Base-by-base conservation (phyloP, 768 basidiomycete species). In the Mycena epipterygia region DNA sequence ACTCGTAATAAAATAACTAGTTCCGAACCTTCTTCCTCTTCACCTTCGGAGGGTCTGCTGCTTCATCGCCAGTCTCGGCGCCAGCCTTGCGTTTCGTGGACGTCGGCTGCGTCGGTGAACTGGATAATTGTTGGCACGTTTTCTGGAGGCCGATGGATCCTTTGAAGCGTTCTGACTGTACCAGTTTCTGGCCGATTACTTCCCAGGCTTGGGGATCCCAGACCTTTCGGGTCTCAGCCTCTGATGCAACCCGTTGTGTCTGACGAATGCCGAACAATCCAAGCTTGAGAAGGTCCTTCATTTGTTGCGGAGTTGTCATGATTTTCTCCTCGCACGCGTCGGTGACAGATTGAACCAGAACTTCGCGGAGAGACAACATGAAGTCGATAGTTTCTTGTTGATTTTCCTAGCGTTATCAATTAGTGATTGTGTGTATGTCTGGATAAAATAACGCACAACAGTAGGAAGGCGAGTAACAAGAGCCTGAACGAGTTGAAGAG, bases 231-330 rank as follows among this genome's bases (percentile, higher is more conserved):
- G 85, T 71, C 4, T 79, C 79, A 0, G 80, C 67, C 33, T 78
- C 68, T 16, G 73, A 75, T 7, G 79, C 78, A 55, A 86, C 76
- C 11, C 87, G 86, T 64, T 89, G 90, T 67, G 90, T 89, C 68
- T 90, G 89, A 61, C 94, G 90, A n/a, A 91, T 83, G 56, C 89
- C 88, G 23, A 86, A 76, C 30, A 94, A 81, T 0, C 84, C 91
- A 59, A 93, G 80, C 79, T 94, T 96, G 65, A 95, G 79, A 23
- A 95, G 78, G n/a, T 93, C 92, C 80, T 95, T 97, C 75, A 93
- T 76, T 71, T 95, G 93, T 1, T 88, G 78, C 2, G 91, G 84
- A 19, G 88, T 90, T 48, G 91, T 78, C 13, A 82, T 75, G 44
- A 76, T 72, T 29, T 84, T 81, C 30, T 88, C 85, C 6, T 85